Percentiles rank a stretch among this genome's conserved stretches.
Evolutionary conservation across 2,329 filamentous ascomycete genomes (phyloP).

Genomic region (Immersiporthe knoxdaviesiana): DNA sequence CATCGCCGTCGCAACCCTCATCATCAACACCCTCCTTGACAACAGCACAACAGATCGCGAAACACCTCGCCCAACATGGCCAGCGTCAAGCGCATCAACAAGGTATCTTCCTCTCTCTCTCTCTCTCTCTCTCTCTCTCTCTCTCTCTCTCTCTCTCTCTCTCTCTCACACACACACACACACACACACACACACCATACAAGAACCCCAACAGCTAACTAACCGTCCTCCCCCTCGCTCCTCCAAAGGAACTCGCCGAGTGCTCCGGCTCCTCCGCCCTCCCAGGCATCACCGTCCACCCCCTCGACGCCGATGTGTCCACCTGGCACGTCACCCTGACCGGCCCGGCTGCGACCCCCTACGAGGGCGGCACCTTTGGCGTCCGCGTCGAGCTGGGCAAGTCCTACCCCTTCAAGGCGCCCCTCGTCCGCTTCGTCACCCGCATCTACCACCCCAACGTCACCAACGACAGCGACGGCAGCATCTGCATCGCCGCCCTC

Average conservation of each 20-base stretch:
- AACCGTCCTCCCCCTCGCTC: neutral
- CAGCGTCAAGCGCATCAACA: constrained; percentile 47
- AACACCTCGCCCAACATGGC: constrained; percentile 17
- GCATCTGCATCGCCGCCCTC: constrained; percentile 83
- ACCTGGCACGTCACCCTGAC: constrained; percentile 54
- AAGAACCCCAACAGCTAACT: constrained; percentile 7
- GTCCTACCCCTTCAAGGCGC: constrained; percentile 91
- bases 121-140: too few species aligned
- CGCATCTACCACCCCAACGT: constrained; percentile 97
- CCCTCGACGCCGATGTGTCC: constrained; percentile 54
- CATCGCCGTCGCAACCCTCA: neutral
- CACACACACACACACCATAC: neutral
- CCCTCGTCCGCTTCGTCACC: constrained; percentile 76
- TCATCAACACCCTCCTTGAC: neutral
- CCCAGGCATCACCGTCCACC: constrained; percentile 49
- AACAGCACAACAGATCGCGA: neutral
- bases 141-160: constrained; percentile 1
- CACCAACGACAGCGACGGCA: constrained; percentile 81
- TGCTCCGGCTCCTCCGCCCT: constrained; percentile 39
- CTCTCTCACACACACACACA: neutral
- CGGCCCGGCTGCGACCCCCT: constrained; percentile 50
- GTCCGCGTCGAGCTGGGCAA: constrained; percentile 72
- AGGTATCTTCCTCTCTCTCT: constrained; percentile 38
- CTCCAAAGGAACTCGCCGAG: constrained; percentile 13
- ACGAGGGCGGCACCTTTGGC: constrained; percentile 72